Conservation (phyloP, 257 asterid species). For the Solanum corneliomulleri region DNA sequence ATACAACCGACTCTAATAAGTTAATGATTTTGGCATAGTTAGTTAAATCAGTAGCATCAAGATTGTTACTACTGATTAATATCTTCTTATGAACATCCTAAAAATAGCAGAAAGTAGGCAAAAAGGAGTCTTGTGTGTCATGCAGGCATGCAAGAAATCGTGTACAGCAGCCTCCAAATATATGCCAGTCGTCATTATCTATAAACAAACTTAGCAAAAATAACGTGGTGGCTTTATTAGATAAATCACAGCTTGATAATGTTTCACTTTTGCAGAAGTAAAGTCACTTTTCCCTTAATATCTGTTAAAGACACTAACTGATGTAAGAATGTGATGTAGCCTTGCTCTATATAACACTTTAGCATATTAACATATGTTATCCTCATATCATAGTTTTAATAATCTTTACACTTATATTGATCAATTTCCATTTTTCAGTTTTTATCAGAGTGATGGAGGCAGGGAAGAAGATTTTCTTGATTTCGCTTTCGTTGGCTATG, state of each 20-base stretch:
- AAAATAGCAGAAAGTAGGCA: slow-evolving; percentile 1
- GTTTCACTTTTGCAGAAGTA: slow-evolving; percentile 19
- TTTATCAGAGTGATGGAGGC: slow-evolving; percentile 12
- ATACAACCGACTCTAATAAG: background rate
- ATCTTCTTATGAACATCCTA: background rate
- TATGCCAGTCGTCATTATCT: slow-evolving; percentile 16
- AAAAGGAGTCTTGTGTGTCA: background rate
- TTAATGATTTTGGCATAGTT: background rate
- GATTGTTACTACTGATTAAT: background rate
- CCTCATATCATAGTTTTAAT: background rate
- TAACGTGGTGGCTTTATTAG: slow-evolving; percentile 14
- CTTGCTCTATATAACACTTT: slow-evolving; percentile 10
- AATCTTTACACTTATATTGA: background rate
- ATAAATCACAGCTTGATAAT: background rate
- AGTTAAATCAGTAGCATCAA: background rate
- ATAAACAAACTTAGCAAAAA: slow-evolving; percentile 11
- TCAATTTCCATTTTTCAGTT: background rate
- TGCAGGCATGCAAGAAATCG: slow-evolving; percentile 7
- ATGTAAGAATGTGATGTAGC: slow-evolving; percentile 7
- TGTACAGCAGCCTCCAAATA: slow-evolving; percentile 7
- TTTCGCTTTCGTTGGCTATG: slow-evolving; percentile 20
- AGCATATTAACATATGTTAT: background rate
- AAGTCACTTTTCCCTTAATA: slow-evolving; percentile 9
- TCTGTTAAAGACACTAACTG: slow-evolving; percentile 8
- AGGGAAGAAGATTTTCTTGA: slow-evolving; percentile 19